Evolutionary conservation across 345 rosid genomes (phyloP).

Genomic region (Angophora floribunda): DNA sequence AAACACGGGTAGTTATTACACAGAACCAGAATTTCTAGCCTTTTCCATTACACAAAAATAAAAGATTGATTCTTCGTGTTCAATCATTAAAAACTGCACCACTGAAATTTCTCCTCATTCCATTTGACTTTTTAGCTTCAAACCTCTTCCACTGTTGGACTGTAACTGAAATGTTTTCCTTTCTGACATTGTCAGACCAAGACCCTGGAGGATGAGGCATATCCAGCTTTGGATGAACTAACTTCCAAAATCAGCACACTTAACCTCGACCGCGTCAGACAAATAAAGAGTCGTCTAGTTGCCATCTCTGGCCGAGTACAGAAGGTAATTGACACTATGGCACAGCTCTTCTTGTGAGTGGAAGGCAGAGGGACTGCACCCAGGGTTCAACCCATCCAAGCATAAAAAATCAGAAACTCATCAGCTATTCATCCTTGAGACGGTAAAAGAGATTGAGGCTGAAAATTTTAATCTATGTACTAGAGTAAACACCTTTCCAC

Average conservation of each 20-base stretch:
- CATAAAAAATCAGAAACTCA: neutral
- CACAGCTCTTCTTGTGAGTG: neutral
- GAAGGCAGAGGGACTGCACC: neutral
- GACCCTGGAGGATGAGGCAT: conserved; percentile 66
- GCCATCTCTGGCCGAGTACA: conserved; percentile 65
- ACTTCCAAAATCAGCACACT: conserved; percentile 75
- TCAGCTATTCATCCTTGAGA: neutral
- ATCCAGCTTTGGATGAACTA: conserved; percentile 78
- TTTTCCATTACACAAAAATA: neutral
- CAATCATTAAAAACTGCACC: neutral
- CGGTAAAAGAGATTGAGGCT: neutral
- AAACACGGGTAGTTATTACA: neutral
- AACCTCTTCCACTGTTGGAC: neutral
- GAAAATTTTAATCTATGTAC: neutral
- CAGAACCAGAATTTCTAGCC: neutral
- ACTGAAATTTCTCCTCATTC: neutral
- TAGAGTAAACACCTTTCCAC: neutral
- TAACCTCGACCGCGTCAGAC: conserved; percentile 64
- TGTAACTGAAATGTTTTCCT: neutral
- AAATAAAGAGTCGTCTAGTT: conserved; percentile 71
- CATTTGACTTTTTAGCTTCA: neutral
- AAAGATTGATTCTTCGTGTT: neutral
- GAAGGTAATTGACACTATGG: conserved; percentile 31
- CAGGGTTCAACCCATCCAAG: neutral
- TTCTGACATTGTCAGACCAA: conserved; percentile 17